These are phyloP conservation scores for Penicillium sp. DNA, from an alignment of 2,329 filamentous ascomycete species.

Conservation along the genomic window DNA sequence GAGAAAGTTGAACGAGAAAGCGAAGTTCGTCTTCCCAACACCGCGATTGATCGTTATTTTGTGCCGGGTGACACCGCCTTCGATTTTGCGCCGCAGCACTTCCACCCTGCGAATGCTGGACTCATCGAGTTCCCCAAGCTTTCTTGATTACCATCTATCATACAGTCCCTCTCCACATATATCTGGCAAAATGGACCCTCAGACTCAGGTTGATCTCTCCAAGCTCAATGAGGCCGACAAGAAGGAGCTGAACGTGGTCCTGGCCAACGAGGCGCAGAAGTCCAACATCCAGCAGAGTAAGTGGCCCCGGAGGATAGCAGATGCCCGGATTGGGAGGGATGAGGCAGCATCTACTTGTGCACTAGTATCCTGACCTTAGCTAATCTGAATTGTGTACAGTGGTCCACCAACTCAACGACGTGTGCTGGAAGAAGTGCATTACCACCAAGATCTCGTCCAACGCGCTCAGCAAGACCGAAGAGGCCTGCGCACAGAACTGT, in stretches of 20 bases:
- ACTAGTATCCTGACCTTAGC: background rate
- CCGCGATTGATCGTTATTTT: slow-evolving; percentile 20
- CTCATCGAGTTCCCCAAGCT: background rate
- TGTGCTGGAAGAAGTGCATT: slow-evolving; percentile 95
- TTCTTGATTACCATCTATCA: background rate
- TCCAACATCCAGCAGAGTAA: slow-evolving; percentile 57
- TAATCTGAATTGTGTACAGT: slow-evolving; percentile 40
- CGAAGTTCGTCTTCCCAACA: background rate
- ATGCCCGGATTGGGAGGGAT: background rate
- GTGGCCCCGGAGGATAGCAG: slow-evolving; percentile 12
- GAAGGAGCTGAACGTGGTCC: slow-evolving; percentile 81
- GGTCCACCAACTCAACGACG: slow-evolving; percentile 68
- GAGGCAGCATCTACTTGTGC: slow-evolving; percentile 1
- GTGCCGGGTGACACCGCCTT: slow-evolving; percentile 29
- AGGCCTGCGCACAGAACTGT: slow-evolving; percentile 85
- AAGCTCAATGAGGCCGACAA: slow-evolving; percentile 80
- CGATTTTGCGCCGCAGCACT: slow-evolving; percentile 18
- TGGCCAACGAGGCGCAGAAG: slow-evolving; percentile 82
- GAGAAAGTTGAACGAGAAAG: slow-evolving; percentile 1
- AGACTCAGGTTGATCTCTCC: slow-evolving; percentile 60
- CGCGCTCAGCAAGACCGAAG: slow-evolving; percentile 74
- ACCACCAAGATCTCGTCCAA: slow-evolving; percentile 69
- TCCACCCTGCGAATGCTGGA: background rate
- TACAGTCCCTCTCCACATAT: background rate
- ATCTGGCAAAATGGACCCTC: slow-evolving; percentile 35